A percentile compares a stretch with the other conserved stretches of the same genome.
Conservation (phyloP, 2,329 filamentous ascomycete genomes). For the Penicillium olsonii region DNA sequence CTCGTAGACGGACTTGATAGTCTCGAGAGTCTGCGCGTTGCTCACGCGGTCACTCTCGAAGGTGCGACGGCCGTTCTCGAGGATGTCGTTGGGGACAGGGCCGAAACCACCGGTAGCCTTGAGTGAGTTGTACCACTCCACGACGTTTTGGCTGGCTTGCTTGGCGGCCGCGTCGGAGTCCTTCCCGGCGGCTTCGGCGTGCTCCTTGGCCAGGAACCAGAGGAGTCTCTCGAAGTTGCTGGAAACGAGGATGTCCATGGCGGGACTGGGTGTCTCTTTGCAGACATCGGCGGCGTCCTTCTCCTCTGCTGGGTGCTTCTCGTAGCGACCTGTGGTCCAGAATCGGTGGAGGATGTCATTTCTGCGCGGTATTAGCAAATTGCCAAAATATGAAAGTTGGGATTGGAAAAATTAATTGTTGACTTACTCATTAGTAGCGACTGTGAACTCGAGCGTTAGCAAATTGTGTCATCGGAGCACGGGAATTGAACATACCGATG, state of each 20-base stretch:
- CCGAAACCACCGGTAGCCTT: constrained; percentile 4
- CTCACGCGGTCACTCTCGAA: constrained; percentile 7
- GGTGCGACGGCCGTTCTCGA: constrained; percentile 2
- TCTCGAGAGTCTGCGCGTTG: neutral
- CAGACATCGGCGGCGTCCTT: constrained; percentile 60
- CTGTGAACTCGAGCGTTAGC: neutral
- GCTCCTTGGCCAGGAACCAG: constrained; percentile 83
- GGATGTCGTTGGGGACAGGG: neutral
- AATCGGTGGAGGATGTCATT: constrained; percentile 97
- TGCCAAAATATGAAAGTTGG: neutral
- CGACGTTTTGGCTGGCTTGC: constrained; percentile 60
- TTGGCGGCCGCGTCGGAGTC: constrained; percentile 48
- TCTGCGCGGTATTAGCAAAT: neutral
- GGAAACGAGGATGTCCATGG: constrained; percentile 96
- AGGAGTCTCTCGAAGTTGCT: constrained; percentile 96
- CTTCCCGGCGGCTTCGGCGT: constrained; percentile 46
- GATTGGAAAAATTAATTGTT: no score
- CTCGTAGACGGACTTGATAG: constrained; percentile 2
- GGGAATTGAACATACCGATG: constrained; percentile 50
- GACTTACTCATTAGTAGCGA: constrained; percentile 78
- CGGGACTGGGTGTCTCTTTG: constrained; percentile 88
- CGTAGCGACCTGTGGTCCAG: constrained; percentile 42
- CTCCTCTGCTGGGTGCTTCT: neutral
- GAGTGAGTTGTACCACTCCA: constrained; percentile 2
- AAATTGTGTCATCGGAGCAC: neutral